Evolutionary conservation across 345 rosid genomes (phyloP).

Genomic region (Dipteronia dyeriana): DNA sequence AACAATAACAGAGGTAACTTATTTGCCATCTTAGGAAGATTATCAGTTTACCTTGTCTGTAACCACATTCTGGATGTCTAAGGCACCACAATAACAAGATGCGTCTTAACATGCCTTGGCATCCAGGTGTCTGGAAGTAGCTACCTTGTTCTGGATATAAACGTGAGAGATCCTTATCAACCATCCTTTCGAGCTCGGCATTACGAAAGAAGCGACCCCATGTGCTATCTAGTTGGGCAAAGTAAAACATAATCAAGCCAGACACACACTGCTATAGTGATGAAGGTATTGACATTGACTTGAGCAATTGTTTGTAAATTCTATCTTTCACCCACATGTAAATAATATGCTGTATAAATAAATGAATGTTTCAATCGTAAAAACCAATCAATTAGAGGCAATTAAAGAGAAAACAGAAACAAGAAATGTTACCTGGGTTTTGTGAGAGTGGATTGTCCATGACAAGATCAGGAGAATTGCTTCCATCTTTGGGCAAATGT

Average conservation of each 20-base stretch:
- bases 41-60: constrained; percentile 72
- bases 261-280: background rate
- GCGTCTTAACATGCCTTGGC: constrained; percentile 95
- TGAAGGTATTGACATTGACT: background rate
- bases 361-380: background rate
- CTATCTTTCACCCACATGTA: too few relatives aligned
- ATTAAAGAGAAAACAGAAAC: background rate
- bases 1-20: background rate
- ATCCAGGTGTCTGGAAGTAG: constrained; percentile 93
- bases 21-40: background rate
- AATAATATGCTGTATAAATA: too few relatives aligned
- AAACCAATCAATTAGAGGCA: background rate
- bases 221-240: constrained; percentile 68
- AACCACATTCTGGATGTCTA: constrained; percentile 80
- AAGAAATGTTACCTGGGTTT: constrained; percentile 73
- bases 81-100: constrained; percentile 93
- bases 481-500: constrained; percentile 60
- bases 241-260: constrained; percentile 3
- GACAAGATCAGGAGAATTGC: constrained; percentile 62
- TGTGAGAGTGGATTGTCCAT: constrained; percentile 93
- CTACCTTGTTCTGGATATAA: constrained; percentile 93
- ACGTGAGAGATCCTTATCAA: constrained; percentile 91
- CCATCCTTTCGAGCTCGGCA: constrained; percentile 92
- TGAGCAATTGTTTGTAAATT: background rate
- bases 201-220: constrained; percentile 95